Base-by-base conservation (phyloP, 1,284 basidiomycete genomes). In the Boletellus deceptivus region DNA sequence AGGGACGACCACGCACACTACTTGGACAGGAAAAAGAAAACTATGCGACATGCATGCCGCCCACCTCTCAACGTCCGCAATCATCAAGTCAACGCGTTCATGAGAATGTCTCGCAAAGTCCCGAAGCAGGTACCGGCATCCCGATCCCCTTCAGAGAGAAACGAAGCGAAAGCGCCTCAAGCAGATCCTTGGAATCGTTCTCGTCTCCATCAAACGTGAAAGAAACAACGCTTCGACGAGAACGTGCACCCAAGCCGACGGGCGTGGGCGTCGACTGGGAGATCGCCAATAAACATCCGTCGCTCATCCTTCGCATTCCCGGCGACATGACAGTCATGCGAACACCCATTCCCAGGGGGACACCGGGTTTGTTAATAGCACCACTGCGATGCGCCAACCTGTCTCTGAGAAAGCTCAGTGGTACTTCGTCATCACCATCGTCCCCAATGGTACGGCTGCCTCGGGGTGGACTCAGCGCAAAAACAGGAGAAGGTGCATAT, bases 401-500 rank as follows among this genome's bases (percentile, higher is more conserved):
- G 27, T 49, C 50, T 38, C 41, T 42, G 35, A 61, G 46, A 4
- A 37, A 43, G 4, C 38, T 20, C 3, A 66, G 50, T 4, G 61
- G 61, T 8, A 65, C 17, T 5, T 57, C 49, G 24, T 62, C 62
- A 2, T 65, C 60, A 17, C 48, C 52, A 13, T 52, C 47, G 31
- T 42, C 55, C 10, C 49, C 54, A 22, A 45, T 50, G 22, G 42
- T 34, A 6, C 50, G 42, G 14, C 50, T 47, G 8, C 37, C 39
- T 8, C n/a, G 34, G 7, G 62, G 56, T 7, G 65, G 61, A 20
- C 54, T 68, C 45, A 64, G 54, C 14, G n/a, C 38, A 5, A 40
- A 20, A 2, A 47, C 14, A 0, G 61, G 64, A 5, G 64, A 65
- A 3, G 43, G 25, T 17, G 33, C 29, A 25, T 54, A 53, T 14